Evolutionary conservation across 306 rosid species (phyloP).

Genomic region (Abrus precatorius): DNA sequence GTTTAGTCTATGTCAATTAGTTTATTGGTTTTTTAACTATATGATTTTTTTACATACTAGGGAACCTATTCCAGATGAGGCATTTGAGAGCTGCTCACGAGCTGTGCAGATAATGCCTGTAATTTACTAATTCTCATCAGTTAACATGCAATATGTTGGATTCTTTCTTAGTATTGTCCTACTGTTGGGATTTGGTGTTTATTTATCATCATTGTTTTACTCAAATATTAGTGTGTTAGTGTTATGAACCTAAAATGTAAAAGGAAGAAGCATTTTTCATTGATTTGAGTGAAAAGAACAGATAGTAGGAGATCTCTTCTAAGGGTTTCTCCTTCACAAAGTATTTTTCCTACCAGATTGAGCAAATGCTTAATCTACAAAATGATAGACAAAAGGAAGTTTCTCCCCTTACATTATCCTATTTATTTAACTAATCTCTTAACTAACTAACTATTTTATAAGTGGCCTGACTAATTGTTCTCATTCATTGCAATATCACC

Average conservation of each 20-base stretch:
- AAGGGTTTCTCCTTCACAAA: not conserved
- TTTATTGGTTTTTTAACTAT: constrained; percentile 34
- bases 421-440: too few species aligned
- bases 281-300: not conserved
- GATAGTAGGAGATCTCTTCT: not conserved
- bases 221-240: not conserved
- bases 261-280: not conserved
- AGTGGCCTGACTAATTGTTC: not conserved
- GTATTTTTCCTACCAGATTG: not conserved
- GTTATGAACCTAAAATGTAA: not conserved
- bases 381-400: too few species aligned
- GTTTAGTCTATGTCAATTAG: constrained; percentile 36
- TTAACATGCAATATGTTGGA: constrained; percentile 23
- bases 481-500: not conserved
- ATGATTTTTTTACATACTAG: constrained; percentile 47
- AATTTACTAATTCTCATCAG: constrained; percentile 47
- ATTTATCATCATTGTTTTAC: not conserved
- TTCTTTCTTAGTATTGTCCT: not conserved
- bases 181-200: constrained; percentile 33
- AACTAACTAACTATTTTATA: not conserved
- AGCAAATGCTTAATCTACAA: too few species aligned
- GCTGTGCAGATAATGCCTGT: constrained; percentile 93
- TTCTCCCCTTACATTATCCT: too few species aligned
- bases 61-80: constrained; percentile 77
- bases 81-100: constrained; percentile 88